phyloP scores from a whole-genome alignment of 2,329 filamentous ascomycete species.

The Aureobasidium vineae region DNA sequence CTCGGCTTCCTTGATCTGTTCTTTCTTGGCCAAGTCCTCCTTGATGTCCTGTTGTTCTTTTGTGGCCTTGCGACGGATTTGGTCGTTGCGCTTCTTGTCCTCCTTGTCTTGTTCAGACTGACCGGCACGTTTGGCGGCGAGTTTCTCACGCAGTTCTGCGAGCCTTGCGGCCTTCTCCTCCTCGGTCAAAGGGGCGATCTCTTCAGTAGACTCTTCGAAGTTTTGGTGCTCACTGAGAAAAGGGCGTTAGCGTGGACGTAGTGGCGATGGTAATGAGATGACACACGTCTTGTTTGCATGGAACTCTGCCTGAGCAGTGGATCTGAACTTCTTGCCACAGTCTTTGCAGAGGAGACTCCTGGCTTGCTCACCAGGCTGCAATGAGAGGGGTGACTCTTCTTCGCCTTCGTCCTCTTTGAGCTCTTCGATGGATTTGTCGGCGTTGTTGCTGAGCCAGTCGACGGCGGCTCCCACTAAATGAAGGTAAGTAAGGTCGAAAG shows the following conservation, averaged over 20 bases:
- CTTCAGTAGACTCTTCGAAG: conserved; percentile 91
- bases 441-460: conserved; percentile 91
- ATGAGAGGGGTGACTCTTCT: conserved; percentile 55
- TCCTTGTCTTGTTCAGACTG: conserved; percentile 73
- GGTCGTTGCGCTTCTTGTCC: conserved; percentile 81
- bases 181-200: conserved; percentile 84
- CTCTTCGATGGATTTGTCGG: conserved; percentile 82
- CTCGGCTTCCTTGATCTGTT: conserved; percentile 87
- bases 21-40: conserved; percentile 82
- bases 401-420: conserved; percentile 55
- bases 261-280: background rate
- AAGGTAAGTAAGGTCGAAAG: conserved; percentile 1
- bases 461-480: conserved; percentile 76
- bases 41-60: conserved; percentile 86
- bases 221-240: conserved; percentile 70
- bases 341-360: conserved; percentile 90
- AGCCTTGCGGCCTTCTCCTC: conserved; percentile 85
- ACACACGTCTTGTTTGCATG: conserved; percentile 81
- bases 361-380: conserved; percentile 68
- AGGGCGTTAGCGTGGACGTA: conserved; percentile 12
- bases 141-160: conserved; percentile 67
- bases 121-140: conserved; percentile 68
- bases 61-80: conserved; percentile 80
- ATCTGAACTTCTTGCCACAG: conserved; percentile 87
- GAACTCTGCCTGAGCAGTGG: conserved; percentile 76